Percentiles rank a stretch among this genome's conserved stretches.
These are phyloP conservation scores for Phytophthora lateralis DNA, from an alignment of 352 stramenopile genomes.

Conservation along the genomic window DNA sequence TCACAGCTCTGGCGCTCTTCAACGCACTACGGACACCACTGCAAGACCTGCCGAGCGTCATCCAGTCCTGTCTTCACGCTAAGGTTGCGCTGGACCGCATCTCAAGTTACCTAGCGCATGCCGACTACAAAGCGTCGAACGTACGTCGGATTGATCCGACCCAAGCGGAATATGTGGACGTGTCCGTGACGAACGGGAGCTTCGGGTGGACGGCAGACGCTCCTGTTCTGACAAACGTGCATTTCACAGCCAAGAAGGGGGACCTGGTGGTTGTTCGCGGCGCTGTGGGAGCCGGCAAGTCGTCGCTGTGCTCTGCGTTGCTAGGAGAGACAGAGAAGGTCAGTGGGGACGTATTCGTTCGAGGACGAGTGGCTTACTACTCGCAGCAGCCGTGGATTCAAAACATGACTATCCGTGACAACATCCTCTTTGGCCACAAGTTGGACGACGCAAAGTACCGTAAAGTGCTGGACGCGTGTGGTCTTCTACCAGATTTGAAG, in stretches of 20 bases:
- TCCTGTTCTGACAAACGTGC: slow-evolving; percentile 25
- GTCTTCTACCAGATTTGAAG: slow-evolving; percentile 78
- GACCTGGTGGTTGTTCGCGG: slow-evolving; percentile 44
- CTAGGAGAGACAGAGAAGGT: slow-evolving; percentile 78
- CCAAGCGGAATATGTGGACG: slow-evolving; percentile 18
- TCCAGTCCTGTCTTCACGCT: slow-evolving; percentile 33
- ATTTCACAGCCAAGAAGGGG: slow-evolving; percentile 30
- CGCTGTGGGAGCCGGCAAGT: slow-evolving; percentile 40
- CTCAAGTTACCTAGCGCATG: slow-evolving; percentile 24
- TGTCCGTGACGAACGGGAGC: slow-evolving; percentile 26
- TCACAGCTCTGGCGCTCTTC: slow-evolving; percentile 54
- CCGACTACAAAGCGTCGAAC: slow-evolving; percentile 13
- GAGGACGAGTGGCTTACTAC: slow-evolving; percentile 49
- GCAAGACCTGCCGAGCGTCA: slow-evolving; percentile 23
- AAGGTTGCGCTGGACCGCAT: slow-evolving; percentile 34
- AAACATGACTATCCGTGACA: slow-evolving; percentile 91
- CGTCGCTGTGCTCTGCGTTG: slow-evolving; percentile 36
- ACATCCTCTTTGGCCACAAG: slow-evolving; percentile 89
- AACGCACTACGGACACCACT: slow-evolving; percentile 41
- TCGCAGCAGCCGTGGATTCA: slow-evolving; percentile 91
- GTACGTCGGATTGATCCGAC: slow-evolving; percentile 6
- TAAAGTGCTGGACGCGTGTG: slow-evolving; percentile 59
- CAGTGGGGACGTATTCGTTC: slow-evolving; percentile 26
- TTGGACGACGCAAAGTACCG: slow-evolving; percentile 44
- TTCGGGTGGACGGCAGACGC: slow-evolving; percentile 32